Evolutionary conservation across 257 asterid species (phyloP), one percentile per base, ranked within the genome.

Genomic region (Solanum peruvianum): DNA sequence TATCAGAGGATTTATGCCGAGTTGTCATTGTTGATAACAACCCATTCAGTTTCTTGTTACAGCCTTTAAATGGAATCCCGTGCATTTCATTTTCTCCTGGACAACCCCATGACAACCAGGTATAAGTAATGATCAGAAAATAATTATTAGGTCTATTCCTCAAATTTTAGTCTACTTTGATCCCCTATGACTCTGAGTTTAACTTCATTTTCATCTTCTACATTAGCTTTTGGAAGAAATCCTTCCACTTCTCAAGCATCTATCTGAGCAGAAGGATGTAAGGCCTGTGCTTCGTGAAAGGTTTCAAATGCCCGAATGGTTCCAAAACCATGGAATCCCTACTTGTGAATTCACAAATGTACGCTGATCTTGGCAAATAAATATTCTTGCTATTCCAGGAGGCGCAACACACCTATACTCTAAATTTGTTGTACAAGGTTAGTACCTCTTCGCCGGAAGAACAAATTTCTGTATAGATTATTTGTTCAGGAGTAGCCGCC

Each of bases 291-390:
- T 96, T 62, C 89, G 92, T 35, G 98, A 96, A 84, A 92, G 93
- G 89, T 96, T 96, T 92, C 98, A 91, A 77, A 96, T 96, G 99
- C 98, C 97, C 0, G 98, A 95, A 82, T 94, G 98, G 99, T 96
- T 96, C 91, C 95, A 91, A 84, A 93, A 91, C 88, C 96, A 96
- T 1, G 98, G 98, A 84, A 94, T 96, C 75, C 99, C 98, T 23
- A 90, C 95, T 52, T 89, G 93, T 11, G 92, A 90, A 67, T 90
- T 92, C 94, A 88, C 92, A 85, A 91, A 91, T 49, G 11, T 73
- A 31, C 88, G 92, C 86, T 49, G 85, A 81, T 29, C 45, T 27
- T 29, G 13, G 69, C 35, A 39, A 80, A 37, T 80, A 27, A 58
- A 31, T 16, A 6, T 64, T 70, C 41, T 42, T 85, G 72, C 35